phyloP scores from a whole-genome alignment of 2,329 filamentous ascomycete species.

The Penicillium sp. region DNA sequence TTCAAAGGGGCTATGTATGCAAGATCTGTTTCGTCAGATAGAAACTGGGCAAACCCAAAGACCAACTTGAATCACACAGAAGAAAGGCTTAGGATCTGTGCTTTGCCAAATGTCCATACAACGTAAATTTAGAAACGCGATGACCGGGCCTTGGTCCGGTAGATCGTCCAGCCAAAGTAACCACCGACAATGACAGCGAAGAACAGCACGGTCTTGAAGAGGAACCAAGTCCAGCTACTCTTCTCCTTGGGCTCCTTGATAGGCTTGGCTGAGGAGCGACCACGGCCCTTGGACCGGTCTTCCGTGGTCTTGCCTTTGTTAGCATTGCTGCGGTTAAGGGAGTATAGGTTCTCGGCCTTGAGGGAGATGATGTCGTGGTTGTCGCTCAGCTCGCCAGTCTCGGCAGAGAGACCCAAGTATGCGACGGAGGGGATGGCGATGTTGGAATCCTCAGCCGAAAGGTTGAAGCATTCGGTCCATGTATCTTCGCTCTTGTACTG shows the following conservation, averaged over 20 bases:
- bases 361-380: slow-evolving; percentile 96
- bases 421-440: slow-evolving; percentile 72
- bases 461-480: slow-evolving; percentile 86
- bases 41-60: slow-evolving; percentile 19
- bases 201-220: slow-evolving; percentile 81
- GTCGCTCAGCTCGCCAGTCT: slow-evolving; percentile 94
- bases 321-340: slow-evolving; percentile 40
- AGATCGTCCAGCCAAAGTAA: slow-evolving; percentile 85
- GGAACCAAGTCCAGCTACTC: slow-evolving; percentile 65
- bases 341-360: slow-evolving; percentile 81
- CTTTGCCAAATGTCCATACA: slow-evolving; percentile 3
- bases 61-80: slow-evolving; percentile 16
- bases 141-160: slow-evolving; percentile 60
- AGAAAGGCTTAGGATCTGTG: slow-evolving; percentile 6
- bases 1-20: slow-evolving; percentile 21
- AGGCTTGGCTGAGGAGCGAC: slow-evolving; percentile 13
- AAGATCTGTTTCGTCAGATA: slow-evolving; percentile 19
- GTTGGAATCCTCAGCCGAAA: slow-evolving; percentile 59
- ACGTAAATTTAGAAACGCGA: slow-evolving; percentile 33
- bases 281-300: slow-evolving; percentile 24
- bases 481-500: slow-evolving; percentile 89
- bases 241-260: slow-evolving; percentile 27
- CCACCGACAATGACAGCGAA: slow-evolving; percentile 65
- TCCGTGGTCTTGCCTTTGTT: slow-evolving; percentile 27
- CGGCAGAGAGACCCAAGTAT: slow-evolving; percentile 64